Evolutionary conservation across 2,329 filamentous ascomycete species (phyloP), one percentile per base, ranked within the genome.

Genomic region (Bimuria novae-zelandiae): DNA sequence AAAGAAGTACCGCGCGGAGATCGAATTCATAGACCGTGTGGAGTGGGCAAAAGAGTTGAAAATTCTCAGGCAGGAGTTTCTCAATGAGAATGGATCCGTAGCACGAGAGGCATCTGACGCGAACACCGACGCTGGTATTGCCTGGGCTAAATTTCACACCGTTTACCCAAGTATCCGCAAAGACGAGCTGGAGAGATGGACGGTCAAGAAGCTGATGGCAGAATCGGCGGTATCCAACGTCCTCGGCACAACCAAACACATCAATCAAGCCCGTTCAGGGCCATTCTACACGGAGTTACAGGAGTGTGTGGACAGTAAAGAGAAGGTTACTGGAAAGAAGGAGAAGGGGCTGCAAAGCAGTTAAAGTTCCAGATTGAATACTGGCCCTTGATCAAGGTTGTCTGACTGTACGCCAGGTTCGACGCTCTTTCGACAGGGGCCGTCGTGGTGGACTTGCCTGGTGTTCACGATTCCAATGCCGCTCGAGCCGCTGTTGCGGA

Each of bases 381-480:
- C 44, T 83, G 80, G 80, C 80, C 80, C 0, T 68, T 84, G 30
- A 80, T 84, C 59, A 82, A 80, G 54, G 79, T 80, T 1, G 80
- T 84, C 22, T 76, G 78, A 32, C 76, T 84, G 25, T 80, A 78
- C 56, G 75, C 76, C 6, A 84, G 80, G 62, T 74, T 80, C 0
- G 66, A 76, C 10, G 79, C 76, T 1, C 66, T 85, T 3, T 76
- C 79, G 0, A 83, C 81, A 12, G 82, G 82, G 3, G 80, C 80
- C 3, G 77, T 82, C 1, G 75, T 84, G 49, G 83, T 84, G 12
- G 82, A 87, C 63, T 69, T 87, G 8, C 84, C 84, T 4, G 83
- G 84, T 36, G 76, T 83, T 0, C 79, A 83, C 12, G 84, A 87
- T 60, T 79, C 79, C 0, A 87, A 87, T 62, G 78, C 81, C 3